These are phyloP conservation scores for Coemansia erecta DNA, from an alignment of 192 early-diverging fungal species.

Conservation along the genomic window DNA sequence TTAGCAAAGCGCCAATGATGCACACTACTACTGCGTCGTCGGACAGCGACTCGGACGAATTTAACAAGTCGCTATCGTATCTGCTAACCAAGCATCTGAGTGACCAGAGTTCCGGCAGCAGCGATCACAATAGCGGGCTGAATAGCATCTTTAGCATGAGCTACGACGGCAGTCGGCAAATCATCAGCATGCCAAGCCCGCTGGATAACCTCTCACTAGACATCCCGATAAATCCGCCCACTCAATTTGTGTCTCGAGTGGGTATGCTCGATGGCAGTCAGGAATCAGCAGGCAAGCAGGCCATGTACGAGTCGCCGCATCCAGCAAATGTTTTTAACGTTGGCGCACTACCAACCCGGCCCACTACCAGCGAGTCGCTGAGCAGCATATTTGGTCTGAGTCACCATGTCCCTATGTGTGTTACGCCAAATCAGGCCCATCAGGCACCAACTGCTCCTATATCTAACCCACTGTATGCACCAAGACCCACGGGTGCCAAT, in stretches of 20 bases:
- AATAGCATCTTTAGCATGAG: constrained; percentile 30
- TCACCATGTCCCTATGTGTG: too few relatives aligned
- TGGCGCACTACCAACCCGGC: too few relatives aligned
- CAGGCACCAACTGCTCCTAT: too few relatives aligned
- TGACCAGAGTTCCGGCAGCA: not conserved
- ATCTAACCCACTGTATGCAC: too few relatives aligned
- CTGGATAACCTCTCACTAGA: constrained; percentile 46
- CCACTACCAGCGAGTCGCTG: too few relatives aligned
- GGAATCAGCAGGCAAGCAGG: not conserved
- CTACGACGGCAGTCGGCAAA: constrained; percentile 33
- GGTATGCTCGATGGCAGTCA: constrained; percentile 1
- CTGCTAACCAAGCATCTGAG: constrained; percentile 33
- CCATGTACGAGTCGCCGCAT: not conserved
- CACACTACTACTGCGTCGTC: constrained; percentile 9
- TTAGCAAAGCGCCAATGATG: constrained; percentile 1
- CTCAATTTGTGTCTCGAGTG: constrained; percentile 12
- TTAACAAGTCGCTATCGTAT: constrained; percentile 38
- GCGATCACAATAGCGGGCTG: not conserved
- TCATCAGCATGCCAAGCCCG: constrained; percentile 53
- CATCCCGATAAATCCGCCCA: constrained; percentile 38
- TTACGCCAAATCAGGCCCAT: not conserved
- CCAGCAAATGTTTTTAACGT: not conserved
- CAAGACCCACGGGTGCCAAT: not conserved
- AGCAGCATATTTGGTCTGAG: too few relatives aligned
- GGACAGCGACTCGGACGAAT: constrained; percentile 41